Evolutionary conservation across 1,284 basidiomycete genomes (phyloP), one percentile per base, ranked within the genome.

Genomic region (Moniliophthora roreri): DNA sequence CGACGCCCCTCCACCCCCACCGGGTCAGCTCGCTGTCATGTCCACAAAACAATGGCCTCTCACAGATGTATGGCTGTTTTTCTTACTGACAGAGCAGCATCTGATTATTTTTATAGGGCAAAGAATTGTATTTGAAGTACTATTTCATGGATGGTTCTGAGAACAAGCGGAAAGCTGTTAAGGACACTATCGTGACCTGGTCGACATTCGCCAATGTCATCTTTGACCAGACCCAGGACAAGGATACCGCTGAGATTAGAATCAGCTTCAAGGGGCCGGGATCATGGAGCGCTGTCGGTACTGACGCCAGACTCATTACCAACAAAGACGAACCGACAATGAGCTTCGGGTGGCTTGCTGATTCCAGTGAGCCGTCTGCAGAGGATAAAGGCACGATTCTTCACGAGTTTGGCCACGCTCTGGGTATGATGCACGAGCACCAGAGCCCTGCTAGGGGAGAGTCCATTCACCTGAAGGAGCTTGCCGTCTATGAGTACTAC

Each of bases 391-490:
- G 57, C 8, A 55, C 58, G 2, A 66, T 68, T 47, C 61, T 69
- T 1, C 67, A 69, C 50, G 65, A 70, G 52, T 66, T 69, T 50
- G 67, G 69, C 1, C 69, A 70, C 40, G 62, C 58, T 10, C 61
- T 71, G 18, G 69, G 69, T 2, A 42, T 69, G 41, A 50, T 66
- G 50, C 68, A 71, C 46, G 69, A 71, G 55, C 66, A 67, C 47
- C 67, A 68, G 52, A 63, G 64, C 24, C 63, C 63, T 34, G 53
- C 55, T n/a, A 56, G 62, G 5, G 58, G 54, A 23, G 57, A 54
- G 3, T 58, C 23, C 7, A 23, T 64, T 10, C 59, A 38, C 11
- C 56, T 66, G n/a, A 48, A 58, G 36, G 52, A 56, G 39, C 38
- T 49, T 2, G 55, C 54, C 16, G 54, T 58, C 20, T 56, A 61